Base-by-base conservation (phyloP, 2,329 filamentous ascomycete genomes). In the Ophiostoma piceae region DNA sequence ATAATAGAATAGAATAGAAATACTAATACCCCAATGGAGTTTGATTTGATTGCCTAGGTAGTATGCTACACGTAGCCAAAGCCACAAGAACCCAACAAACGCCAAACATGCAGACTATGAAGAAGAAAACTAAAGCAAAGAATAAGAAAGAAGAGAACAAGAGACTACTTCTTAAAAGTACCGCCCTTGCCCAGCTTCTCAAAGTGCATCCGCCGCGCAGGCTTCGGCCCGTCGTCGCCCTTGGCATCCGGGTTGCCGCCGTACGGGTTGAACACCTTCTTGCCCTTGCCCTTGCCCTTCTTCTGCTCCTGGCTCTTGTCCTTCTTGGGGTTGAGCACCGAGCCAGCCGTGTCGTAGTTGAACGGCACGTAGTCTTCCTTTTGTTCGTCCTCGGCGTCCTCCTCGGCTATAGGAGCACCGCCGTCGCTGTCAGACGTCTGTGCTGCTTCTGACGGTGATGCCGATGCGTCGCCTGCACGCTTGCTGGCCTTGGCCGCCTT, bases 81-180 rank as follows among this genome's bases (percentile, higher is more conserved):
- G 37, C 64, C 64, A 37, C 35, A 26, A 62, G 66, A 37, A 69
- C 16, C 32, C 32, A 65, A 67, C 22, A 39, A 35, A 62, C n/a
- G 43, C n/a, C 16, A 64, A 22, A 47, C 29, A 67, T 35, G 29
- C 12, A 19, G 12, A 47, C 43, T 26, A 26, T n/a, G 16, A 47
- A 47, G 19, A 41, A 14, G 39, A 47, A 16, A 47, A 47, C 2
- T 19, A 47, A 41, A 41, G 12, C 39, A 41, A 47, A 8, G 43
- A 47, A n/a, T 16, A 47, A 6, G 43, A 47, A 8, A 39, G 26
- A 66, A 54, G 29, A 39, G 19, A 12, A n/a, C 26, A 65, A 12
- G 16, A 26, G 19, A 26, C 35, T 39, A 72, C 68, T 80, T 81
- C 74, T 81, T 81, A n/a, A 82, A 83, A 60, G 78, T 79, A 12